phyloP scores from a whole-genome alignment of 345 rosid species.

The Moricandia moricandioides region DNA sequence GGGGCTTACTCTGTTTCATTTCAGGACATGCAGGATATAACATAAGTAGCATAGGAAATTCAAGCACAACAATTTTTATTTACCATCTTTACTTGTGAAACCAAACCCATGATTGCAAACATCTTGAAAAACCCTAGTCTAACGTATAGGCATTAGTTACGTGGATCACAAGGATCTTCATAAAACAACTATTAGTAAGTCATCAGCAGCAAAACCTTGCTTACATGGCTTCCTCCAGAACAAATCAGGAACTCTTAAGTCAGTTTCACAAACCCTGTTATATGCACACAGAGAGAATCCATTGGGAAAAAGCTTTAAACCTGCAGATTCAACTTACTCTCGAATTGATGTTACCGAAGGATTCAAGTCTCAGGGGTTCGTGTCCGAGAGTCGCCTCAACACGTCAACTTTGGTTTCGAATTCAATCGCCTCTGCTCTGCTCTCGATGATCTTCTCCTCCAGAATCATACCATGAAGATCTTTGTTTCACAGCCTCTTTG shows the following conservation, averaged over 20 bases:
- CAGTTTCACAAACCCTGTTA: too few species aligned
- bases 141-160: background rate
- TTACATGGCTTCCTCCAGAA: background rate
- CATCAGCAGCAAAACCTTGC: background rate
- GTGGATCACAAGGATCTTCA: background rate
- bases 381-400: too few species aligned
- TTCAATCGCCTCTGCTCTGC: background rate
- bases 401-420: background rate
- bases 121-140: conserved; percentile 4
- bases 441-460: background rate
- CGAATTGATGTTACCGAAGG: background rate
- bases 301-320: too few species aligned
- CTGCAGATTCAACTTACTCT: background rate
- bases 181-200: background rate
- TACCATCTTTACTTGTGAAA: background rate
- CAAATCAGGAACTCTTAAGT: too few species aligned
- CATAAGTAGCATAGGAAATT: conserved; percentile 22
- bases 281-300: too few species aligned
- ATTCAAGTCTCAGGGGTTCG: background rate
- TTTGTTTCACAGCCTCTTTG: background rate
- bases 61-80: conserved; percentile 34
- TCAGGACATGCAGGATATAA: background rate
- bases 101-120: background rate
- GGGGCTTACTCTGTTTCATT: conserved; percentile 42
- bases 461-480: background rate